Conservation (phyloP, 1,139 yeast genomes). For the Williopsis jadinii region DNA sequence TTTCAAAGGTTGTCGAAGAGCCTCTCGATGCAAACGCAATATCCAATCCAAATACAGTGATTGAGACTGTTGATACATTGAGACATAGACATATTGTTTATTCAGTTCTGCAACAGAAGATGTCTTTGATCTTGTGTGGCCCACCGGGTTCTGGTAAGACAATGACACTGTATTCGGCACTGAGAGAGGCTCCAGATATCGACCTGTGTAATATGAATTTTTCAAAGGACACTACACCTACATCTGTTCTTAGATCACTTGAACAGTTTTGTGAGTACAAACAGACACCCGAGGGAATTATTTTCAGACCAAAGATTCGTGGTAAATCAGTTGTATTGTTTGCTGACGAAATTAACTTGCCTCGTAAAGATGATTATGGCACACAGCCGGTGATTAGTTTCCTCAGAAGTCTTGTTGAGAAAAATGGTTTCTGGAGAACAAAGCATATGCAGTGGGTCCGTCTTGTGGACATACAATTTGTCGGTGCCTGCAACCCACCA, state of each 20-base stretch:
- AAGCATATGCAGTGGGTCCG: slow-evolving; percentile 59
- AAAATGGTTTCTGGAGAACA: slow-evolving; percentile 71
- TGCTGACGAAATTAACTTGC: slow-evolving; percentile 90
- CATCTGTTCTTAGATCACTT: slow-evolving; percentile 52
- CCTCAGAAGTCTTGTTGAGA: slow-evolving; percentile 68
- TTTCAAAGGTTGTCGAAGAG: slow-evolving; percentile 34
- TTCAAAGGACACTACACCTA: slow-evolving; percentile 74
- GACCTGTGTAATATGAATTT: slow-evolving; percentile 71
- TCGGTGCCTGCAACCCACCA: slow-evolving; percentile 94
- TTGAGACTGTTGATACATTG: slow-evolving; percentile 76
- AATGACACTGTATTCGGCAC: slow-evolving; percentile 72
- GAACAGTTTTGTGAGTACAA: slow-evolving; percentile 69
- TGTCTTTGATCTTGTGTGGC: slow-evolving; percentile 75
- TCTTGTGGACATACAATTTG: slow-evolving; percentile 65
- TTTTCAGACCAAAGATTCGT: slow-evolving; percentile 50
- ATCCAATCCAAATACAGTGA: slow-evolving; percentile 52
- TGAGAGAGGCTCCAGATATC: slow-evolving; percentile 50
- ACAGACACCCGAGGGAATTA: slow-evolving; percentile 42
- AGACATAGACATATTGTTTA: slow-evolving; percentile 59
- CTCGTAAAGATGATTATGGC: slow-evolving; percentile 66
- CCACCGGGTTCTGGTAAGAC: slow-evolving; percentile 99
- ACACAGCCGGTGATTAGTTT: slow-evolving; percentile 72
- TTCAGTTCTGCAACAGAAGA: slow-evolving; percentile 49
- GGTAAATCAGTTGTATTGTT: slow-evolving; percentile 79
- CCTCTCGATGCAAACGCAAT: slow-evolving; percentile 62